A percentile compares a stretch with the other conserved stretches of the same genome.
phyloP scores from a whole-genome alignment of 768 basidiomycete species.

The Lactifluus echinatus region DNA sequence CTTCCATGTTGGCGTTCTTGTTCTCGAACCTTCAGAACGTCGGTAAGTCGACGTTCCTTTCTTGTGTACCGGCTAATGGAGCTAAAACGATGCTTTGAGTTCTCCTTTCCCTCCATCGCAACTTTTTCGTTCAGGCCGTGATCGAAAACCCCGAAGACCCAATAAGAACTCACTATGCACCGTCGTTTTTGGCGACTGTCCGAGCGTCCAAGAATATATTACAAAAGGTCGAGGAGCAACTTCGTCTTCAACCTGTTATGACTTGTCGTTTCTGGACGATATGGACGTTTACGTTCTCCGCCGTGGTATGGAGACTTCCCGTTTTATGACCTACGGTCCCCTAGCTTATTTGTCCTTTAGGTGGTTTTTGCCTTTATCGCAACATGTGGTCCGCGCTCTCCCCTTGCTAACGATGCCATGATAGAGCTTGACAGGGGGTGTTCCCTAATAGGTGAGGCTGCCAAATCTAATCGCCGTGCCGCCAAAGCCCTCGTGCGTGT shows the following conservation, averaged over 20 bases:
- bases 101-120: conserved; percentile 46
- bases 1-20: conserved; percentile 34
- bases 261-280: conserved; percentile 48
- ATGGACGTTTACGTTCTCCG: conserved; percentile 49
- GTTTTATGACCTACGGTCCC: conserved; percentile 28
- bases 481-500: conserved; percentile 52
- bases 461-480: conserved; percentile 50
- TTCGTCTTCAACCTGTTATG: conserved; percentile 36
- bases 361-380: conserved; percentile 76
- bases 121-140: conserved; percentile 50
- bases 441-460: conserved; percentile 55
- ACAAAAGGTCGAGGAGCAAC: conserved; percentile 34
- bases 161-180: conserved; percentile 37
- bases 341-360: conserved; percentile 30
- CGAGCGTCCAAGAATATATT: conserved; percentile 42
- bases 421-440: conserved; percentile 60
- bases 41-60: conserved; percentile 27
- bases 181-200: conserved; percentile 46
- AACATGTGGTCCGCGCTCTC: conserved; percentile 60
- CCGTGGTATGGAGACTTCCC: conserved; percentile 39
- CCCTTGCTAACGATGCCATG: conserved; percentile 59
- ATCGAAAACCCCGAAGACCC: conserved; percentile 40
- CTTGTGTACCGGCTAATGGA: conserved; percentile 29
- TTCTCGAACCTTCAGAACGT: conserved; percentile 31
- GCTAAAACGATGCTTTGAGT: conserved; percentile 28